A percentile compares a stretch with the other conserved stretches of the same genome.
These are phyloP conservation scores for Moricandia moricandioides DNA, from an alignment of 345 rosid species.

Conservation along the genomic window DNA sequence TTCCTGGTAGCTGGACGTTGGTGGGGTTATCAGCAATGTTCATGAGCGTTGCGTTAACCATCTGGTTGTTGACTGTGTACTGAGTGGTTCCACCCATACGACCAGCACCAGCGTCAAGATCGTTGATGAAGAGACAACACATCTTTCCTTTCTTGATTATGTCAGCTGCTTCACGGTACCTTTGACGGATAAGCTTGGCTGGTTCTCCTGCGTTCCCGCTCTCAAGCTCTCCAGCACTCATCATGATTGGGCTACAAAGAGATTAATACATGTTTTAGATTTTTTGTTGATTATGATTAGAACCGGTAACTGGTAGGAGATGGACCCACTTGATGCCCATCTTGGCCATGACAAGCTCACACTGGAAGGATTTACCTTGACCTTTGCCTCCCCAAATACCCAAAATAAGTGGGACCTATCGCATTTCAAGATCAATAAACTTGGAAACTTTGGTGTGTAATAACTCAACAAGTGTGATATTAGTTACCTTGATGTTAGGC, in stretches of 20 bases:
- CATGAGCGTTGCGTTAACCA: constrained; percentile 99
- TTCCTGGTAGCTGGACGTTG: constrained; percentile 89
- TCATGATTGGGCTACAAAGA: constrained; percentile 85
- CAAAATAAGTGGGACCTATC: constrained; percentile 88
- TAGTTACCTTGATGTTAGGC: constrained; percentile 85
- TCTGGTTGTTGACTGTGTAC: constrained; percentile 98
- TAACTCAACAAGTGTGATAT: neutral
- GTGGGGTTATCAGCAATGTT: constrained; percentile 99
- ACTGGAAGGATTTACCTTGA: constrained; percentile 97
- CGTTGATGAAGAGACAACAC: constrained; percentile 94
- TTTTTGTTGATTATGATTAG: neutral
- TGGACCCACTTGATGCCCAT: constrained; percentile 91
- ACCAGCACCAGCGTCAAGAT: constrained; percentile 97
- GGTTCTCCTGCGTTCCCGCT: constrained; percentile 98
- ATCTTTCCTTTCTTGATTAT: constrained; percentile 92
- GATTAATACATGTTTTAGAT: neutral
- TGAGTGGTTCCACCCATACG: constrained; percentile 96
- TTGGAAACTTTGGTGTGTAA: constrained; percentile 1
- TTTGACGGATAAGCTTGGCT: constrained; percentile 87
- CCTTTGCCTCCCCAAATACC: constrained; percentile 99
- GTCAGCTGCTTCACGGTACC: constrained; percentile 98
- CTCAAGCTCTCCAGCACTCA: constrained; percentile 99
- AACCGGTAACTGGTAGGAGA: neutral
- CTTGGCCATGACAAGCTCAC: constrained; percentile 97
- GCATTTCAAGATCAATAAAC: constrained; percentile 7